Evolutionary conservation across 164 flowering plant species (phyloP).

Genomic region (Tinospora cordifolia): DNA sequence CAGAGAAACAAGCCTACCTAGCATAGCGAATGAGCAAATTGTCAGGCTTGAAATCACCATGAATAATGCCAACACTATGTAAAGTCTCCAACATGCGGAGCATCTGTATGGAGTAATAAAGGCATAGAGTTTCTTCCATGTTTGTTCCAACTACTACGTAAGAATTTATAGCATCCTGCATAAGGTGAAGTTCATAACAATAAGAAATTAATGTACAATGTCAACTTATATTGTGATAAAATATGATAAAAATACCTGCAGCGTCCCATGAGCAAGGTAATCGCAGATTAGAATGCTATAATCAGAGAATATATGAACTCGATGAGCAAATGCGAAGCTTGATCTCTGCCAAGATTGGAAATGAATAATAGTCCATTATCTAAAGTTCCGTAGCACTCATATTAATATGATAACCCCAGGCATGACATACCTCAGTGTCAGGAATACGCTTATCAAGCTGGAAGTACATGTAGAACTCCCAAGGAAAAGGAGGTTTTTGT

Average conservation of each 20-base stretch:
- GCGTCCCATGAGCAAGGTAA: conserved; percentile 74
- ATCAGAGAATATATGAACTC: conserved; percentile 71
- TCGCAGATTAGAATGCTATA: conserved; percentile 79
- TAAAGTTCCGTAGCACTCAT: not conserved
- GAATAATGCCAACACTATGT: conserved; percentile 71
- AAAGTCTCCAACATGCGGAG: conserved; percentile 77
- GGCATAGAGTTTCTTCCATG: conserved; percentile 89
- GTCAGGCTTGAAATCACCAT: conserved; percentile 98
- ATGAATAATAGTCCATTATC: conserved; percentile 12
- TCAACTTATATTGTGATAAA: not conserved
- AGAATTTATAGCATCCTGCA: conserved; percentile 92
- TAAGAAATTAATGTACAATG: conserved; percentile 6
- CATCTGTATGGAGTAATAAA: conserved; percentile 90
- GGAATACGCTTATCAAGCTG: conserved; percentile 72
- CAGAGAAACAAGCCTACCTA: conserved; percentile 35
- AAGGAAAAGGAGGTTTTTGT: conserved; percentile 89
- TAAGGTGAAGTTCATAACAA: not conserved
- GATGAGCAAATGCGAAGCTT: conserved; percentile 73
- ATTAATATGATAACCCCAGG: conserved; percentile 1
- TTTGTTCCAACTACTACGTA: conserved; percentile 47
- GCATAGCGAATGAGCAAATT: conserved; percentile 83
- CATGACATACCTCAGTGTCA: conserved; percentile 43
- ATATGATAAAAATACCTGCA: conserved; percentile 46
- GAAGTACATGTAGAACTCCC: conserved; percentile 97
- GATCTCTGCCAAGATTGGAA: conserved; percentile 48